phyloP scores from a whole-genome alignment of 768 basidiomycete species.

The Suillus clintonianus region DNA sequence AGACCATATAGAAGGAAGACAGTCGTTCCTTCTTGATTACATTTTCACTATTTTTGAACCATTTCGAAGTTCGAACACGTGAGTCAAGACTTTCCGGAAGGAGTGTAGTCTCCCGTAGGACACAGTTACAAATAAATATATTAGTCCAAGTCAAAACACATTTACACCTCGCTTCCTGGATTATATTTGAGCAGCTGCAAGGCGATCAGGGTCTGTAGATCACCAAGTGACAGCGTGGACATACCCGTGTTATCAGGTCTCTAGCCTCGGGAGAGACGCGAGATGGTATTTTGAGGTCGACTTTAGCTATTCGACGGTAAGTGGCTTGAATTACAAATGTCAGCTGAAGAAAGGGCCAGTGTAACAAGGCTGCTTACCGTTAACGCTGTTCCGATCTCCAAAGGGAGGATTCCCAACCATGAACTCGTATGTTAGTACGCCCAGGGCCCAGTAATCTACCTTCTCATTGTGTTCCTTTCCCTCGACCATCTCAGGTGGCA shows the following conservation, averaged over 20 bases:
- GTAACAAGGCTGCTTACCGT: conserved; percentile 50
- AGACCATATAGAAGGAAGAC: too few species aligned
- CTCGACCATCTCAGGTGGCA: conserved; percentile 99
- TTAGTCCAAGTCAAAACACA: neutral
- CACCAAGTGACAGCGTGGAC: conserved; percentile 6
- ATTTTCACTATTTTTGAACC: too few species aligned
- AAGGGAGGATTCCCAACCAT: conserved; percentile 83
- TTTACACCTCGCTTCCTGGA: too few species aligned
- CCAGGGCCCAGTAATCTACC: conserved; percentile 96
- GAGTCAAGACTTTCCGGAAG: too few species aligned
- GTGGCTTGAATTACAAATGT: conserved; percentile 57
- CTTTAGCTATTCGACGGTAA: conserved; percentile 83
- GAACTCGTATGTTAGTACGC: conserved; percentile 96
- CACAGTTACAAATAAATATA: neutral
- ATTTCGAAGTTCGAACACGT: too few species aligned
- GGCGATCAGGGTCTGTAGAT: conserved; percentile 2
- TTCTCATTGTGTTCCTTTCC: conserved; percentile 84
- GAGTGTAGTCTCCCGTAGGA: neutral
- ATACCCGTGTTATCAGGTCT: conserved; percentile 47
- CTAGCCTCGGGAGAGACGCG: conserved; percentile 45
- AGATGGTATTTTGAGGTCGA: conserved; percentile 64
- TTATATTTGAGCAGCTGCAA: conserved; percentile 80
- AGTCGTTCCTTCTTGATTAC: too few species aligned
- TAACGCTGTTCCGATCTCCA: conserved; percentile 78
- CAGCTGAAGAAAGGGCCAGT: conserved; percentile 2